Conservation (phyloP, 768 basidiomycete genomes). For the Suillus spraguei region DNA sequence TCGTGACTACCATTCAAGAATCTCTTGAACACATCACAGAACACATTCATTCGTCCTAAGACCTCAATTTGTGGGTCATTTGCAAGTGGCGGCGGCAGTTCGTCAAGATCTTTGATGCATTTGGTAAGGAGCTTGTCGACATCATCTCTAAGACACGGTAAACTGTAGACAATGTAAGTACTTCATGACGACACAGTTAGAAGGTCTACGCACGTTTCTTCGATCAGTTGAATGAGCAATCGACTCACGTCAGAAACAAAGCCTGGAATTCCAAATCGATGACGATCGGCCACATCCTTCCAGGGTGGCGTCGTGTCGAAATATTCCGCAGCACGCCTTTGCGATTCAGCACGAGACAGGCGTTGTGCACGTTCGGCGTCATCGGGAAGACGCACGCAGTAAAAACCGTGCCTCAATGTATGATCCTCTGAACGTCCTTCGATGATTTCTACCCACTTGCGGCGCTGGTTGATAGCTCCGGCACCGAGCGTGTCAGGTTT, state of each 20-base stretch:
- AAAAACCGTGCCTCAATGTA: slow-evolving; percentile 58
- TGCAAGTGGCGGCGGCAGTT: slow-evolving; percentile 42
- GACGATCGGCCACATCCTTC: slow-evolving; percentile 45
- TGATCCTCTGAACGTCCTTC: slow-evolving; percentile 43
- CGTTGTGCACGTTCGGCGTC: slow-evolving; percentile 50
- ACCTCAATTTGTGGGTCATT: slow-evolving; percentile 49
- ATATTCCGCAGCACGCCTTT: slow-evolving; percentile 42
- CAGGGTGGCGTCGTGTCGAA: slow-evolving; percentile 56
- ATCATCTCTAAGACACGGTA: slow-evolving; percentile 46
- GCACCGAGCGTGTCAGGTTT: slow-evolving; percentile 60
- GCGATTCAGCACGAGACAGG: slow-evolving; percentile 39
- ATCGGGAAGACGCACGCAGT: slow-evolving; percentile 65
- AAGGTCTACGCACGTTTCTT: slow-evolving; percentile 45
- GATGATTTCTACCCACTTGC: slow-evolving; percentile 53
- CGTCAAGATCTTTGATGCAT: slow-evolving; percentile 35
- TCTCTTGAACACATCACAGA: slow-evolving; percentile 42
- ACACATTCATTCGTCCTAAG: slow-evolving; percentile 42
- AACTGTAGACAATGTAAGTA: slow-evolving; percentile 32
- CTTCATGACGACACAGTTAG: slow-evolving; percentile 10
- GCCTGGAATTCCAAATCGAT: slow-evolving; percentile 56
- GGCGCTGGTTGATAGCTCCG: slow-evolving; percentile 43
- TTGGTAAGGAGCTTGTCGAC: slow-evolving; percentile 42
- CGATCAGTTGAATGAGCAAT: slow-evolving; percentile 55
- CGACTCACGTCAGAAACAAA: slow-evolving; percentile 55
- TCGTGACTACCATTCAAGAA: slow-evolving; percentile 35